These are phyloP conservation scores for Diaporthe caulivora DNA, from an alignment of 2,329 filamentous ascomycete genomes.

Conservation along the genomic window DNA sequence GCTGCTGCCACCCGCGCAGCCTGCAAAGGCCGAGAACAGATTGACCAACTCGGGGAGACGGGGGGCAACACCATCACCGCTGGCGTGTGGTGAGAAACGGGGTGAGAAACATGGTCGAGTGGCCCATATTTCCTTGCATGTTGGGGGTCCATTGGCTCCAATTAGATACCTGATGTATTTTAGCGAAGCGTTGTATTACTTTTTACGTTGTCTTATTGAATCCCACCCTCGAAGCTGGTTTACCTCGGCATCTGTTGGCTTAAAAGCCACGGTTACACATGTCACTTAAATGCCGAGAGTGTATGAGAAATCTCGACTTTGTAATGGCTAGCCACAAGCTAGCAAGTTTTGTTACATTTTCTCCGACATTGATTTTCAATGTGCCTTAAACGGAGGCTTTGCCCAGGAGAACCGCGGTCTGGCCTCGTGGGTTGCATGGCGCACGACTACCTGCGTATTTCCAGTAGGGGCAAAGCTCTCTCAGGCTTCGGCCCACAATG, in stretches of 20 bases:
- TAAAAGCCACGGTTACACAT: neutral
- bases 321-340: neutral
- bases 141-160: constrained; percentile 5
- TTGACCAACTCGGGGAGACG: too few species aligned
- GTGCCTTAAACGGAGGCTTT: neutral
- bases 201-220: neutral
- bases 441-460: neutral
- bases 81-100: neutral
- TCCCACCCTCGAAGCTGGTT: constrained; percentile 15
- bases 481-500: neutral
- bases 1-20: neutral
- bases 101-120: neutral
- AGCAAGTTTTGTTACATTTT: constrained; percentile 3
- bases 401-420: neutral
- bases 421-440: neutral
- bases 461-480: neutral
- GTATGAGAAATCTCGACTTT: neutral
- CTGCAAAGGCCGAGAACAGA: neutral
- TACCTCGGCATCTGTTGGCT: neutral
- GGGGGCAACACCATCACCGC: neutral
- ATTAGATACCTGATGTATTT: constrained; percentile 20
- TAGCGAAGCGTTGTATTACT: constrained; percentile 21
- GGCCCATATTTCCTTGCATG: constrained; percentile 11
- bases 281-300: neutral
- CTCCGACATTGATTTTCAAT: neutral